Percentiles rank a stretch among this genome's conserved stretches.
phyloP scores from a whole-genome alignment of 2,329 filamentous ascomycete genomes.

The Xenoacremonium recifei region DNA sequence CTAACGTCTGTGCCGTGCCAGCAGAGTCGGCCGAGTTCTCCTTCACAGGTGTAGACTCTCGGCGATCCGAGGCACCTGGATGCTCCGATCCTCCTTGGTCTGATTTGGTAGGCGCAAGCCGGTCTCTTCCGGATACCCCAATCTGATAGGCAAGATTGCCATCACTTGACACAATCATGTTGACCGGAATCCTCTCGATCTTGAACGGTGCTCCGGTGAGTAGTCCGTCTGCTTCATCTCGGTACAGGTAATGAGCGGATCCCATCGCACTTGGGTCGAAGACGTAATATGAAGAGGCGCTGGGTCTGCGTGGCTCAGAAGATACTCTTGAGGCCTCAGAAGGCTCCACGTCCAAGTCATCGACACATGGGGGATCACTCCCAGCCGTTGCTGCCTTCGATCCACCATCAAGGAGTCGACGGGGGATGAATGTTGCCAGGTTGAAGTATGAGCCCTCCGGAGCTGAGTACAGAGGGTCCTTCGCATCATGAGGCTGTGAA shows the following conservation, averaged over 20 bases:
- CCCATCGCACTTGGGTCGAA: slow-evolving; percentile 13
- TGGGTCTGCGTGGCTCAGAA: slow-evolving; percentile 1
- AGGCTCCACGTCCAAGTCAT: slow-evolving; percentile 6
- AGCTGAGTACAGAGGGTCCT: slow-evolving; percentile 8
- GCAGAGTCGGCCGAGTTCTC: neutral
- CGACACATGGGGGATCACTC: slow-evolving; percentile 6
- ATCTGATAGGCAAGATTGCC: slow-evolving; percentile 10
- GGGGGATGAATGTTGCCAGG: slow-evolving; percentile 6
- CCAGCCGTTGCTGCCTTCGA: slow-evolving; percentile 19
- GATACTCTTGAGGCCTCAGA: neutral
- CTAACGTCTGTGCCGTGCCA: neutral
- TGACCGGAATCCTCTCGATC: slow-evolving; percentile 14
- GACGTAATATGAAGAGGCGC: slow-evolving; percentile 15
- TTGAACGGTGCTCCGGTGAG: slow-evolving; percentile 1
- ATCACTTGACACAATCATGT: slow-evolving; percentile 3
- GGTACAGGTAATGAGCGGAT: slow-evolving; percentile 16
- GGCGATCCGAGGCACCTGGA: neutral
- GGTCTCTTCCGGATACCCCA: slow-evolving; percentile 12
- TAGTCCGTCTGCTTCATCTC: slow-evolving; percentile 3
- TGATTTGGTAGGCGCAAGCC: neutral
- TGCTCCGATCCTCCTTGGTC: neutral
- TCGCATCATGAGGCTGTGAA: too few relatives aligned
- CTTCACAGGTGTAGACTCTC: neutral
- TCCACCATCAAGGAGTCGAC: slow-evolving; percentile 4
- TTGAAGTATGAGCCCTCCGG: slow-evolving; percentile 13